phyloP scores from a whole-genome alignment of 1,284 basidiomycete species.

The Ustilago cynodontis region DNA sequence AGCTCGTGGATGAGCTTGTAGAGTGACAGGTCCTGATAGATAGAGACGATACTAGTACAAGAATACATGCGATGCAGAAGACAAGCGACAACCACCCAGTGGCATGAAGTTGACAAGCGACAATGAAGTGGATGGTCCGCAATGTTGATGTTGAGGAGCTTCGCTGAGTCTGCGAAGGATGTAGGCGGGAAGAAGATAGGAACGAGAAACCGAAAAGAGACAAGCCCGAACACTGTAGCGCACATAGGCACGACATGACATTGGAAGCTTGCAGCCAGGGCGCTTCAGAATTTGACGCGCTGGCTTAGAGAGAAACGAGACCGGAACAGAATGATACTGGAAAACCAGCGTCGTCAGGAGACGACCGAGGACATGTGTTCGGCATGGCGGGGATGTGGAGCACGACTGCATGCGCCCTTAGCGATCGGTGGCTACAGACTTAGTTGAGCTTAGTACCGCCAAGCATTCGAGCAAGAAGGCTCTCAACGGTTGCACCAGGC shows the following conservation, averaged over 20 bases:
- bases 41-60: constrained; percentile 27
- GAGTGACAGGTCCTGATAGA: neutral
- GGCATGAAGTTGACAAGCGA: constrained; percentile 9
- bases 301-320: constrained; percentile 16
- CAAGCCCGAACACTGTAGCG: constrained; percentile 25
- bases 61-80: constrained; percentile 28
- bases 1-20: constrained; percentile 4
- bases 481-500: constrained; percentile 55
- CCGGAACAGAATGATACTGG: neutral
- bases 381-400: neutral
- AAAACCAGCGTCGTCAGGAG: neutral
- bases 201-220: constrained; percentile 9
- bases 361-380: neutral
- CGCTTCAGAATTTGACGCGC: constrained; percentile 59
- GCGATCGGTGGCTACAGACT: neutral
- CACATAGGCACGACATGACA: neutral
- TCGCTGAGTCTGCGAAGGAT: neutral
- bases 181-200: neutral
- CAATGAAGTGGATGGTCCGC: neutral
- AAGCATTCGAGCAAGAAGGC: constrained; percentile 58
- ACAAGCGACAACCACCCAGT: constrained; percentile 20
- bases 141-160: neutral
- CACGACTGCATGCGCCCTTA: neutral
- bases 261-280: constrained; percentile 40
- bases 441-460: constrained; percentile 39